These are phyloP conservation scores for Acanthamoeba royreba DNA, from an alignment of 208 protist genomes.

Conservation along the genomic window DNA sequence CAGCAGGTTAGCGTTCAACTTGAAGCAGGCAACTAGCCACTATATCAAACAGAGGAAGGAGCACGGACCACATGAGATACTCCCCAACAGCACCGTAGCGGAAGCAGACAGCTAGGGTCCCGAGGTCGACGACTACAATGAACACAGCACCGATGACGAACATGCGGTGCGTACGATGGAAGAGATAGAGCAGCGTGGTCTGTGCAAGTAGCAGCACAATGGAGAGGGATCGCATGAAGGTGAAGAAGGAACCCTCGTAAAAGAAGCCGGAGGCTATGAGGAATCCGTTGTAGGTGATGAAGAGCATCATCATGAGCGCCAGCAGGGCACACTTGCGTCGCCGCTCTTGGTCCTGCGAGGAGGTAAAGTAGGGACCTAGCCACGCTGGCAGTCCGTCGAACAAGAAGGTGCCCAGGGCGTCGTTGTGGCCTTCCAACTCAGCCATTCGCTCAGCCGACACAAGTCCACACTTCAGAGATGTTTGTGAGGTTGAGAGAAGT, in stretches of 20 bases:
- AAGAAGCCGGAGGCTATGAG: no score
- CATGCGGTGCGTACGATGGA: not conserved
- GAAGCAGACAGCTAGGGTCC: not conserved
- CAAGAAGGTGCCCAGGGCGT: no score
- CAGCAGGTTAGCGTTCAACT: not conserved
- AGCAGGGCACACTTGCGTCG: not conserved
- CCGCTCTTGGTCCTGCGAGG: no score
- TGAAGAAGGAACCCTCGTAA: slow-evolving; percentile 8
- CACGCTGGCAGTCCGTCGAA: no score
- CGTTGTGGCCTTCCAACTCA: no score
- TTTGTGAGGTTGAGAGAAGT: no score
- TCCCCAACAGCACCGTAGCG: not conserved
- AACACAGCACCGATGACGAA: not conserved
- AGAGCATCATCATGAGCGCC: no score
- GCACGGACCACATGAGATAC: slow-evolving; percentile 1
- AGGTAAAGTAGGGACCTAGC: no score
- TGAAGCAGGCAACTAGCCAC: not conserved
- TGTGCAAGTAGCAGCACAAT: not conserved
- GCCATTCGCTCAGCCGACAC: not conserved
- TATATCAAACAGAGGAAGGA: not conserved
- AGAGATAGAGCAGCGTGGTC: not conserved
- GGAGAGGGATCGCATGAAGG: not conserved
- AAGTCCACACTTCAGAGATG: not conserved
- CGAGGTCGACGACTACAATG: not conserved
- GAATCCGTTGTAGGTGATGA: no score